These are phyloP conservation scores for Candolleomyces eurysporus DNA, from an alignment of 768 basidiomycete species.

Conservation along the genomic window DNA sequence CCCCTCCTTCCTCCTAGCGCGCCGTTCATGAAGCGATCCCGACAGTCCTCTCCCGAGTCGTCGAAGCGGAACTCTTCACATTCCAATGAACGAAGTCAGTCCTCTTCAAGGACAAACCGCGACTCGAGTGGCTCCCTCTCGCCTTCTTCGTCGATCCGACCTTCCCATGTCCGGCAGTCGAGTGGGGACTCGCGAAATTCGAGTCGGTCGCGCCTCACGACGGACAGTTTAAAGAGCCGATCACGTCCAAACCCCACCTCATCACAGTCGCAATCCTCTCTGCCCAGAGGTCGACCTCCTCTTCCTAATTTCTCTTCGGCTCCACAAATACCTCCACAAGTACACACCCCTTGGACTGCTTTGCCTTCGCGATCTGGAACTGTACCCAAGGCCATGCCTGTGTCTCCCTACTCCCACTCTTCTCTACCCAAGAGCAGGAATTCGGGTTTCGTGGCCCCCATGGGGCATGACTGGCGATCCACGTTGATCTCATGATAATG, in stretches of 20 bases:
- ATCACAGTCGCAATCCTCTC: conserved; percentile 24
- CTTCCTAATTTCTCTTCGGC: conserved; percentile 19
- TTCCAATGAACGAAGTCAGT: conserved; percentile 22
- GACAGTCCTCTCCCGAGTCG: conserved; percentile 24
- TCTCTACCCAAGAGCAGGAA: not conserved
- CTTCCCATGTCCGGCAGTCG: conserved; percentile 18
- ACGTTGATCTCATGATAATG: conserved; percentile 11
- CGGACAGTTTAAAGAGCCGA: conserved; percentile 5
- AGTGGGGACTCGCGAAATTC: conserved; percentile 26
- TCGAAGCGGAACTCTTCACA: not conserved
- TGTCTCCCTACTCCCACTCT: conserved; percentile 13
- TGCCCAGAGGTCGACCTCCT: conserved; percentile 25
- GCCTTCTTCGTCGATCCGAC: conserved; percentile 10
- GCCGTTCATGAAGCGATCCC: conserved; percentile 71
- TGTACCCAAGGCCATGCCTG: conserved; percentile 25
- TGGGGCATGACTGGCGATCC: conserved; percentile 12
- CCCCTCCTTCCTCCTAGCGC: conserved; percentile 71
- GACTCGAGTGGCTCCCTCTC: conserved; percentile 19
- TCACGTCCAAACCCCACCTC: conserved; percentile 18
- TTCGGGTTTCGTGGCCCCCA: not conserved
- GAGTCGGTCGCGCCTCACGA: conserved; percentile 9
- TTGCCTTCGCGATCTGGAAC: conserved; percentile 33
- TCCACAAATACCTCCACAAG: conserved; percentile 21
- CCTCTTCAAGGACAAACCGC: conserved; percentile 4
- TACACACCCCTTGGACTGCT: conserved; percentile 43